Evolutionary conservation across 1,284 basidiomycete genomes (phyloP).

Genomic region (Tilletiopsis washingtonensis): DNA sequence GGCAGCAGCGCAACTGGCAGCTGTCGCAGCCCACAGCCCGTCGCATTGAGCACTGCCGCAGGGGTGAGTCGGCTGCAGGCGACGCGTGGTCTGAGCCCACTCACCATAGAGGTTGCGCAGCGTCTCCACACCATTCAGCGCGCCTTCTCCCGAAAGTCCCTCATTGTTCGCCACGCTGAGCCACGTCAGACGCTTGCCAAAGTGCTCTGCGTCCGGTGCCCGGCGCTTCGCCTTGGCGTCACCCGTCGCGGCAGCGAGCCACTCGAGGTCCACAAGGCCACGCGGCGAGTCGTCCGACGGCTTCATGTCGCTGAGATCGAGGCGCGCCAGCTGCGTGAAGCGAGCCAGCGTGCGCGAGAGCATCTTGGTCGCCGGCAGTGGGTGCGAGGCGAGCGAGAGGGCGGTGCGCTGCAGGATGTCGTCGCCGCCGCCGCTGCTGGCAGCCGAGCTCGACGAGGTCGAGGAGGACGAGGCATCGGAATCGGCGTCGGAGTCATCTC

Average conservation of each 20-base stretch:
- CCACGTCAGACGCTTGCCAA: slow-evolving; percentile 14
- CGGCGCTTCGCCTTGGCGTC: neutral
- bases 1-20: slow-evolving; percentile 21
- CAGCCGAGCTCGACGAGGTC: too few species aligned
- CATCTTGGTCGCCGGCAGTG: slow-evolving; percentile 21
- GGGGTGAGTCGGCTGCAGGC: neutral
- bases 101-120: slow-evolving; percentile 1
- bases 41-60: slow-evolving; percentile 6
- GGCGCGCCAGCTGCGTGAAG: slow-evolving; percentile 27
- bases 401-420: slow-evolving; percentile 14
- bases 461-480: too few species aligned
- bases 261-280: slow-evolving; percentile 21
- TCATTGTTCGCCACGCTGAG: slow-evolving; percentile 16
- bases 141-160: slow-evolving; percentile 2
- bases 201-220: neutral
- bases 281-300: slow-evolving; percentile 16
- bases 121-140: slow-evolving; percentile 4
- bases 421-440: too few species aligned
- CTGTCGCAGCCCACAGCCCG: slow-evolving; percentile 2
- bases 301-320: slow-evolving; percentile 33
- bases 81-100: neutral
- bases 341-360: slow-evolving; percentile 30
- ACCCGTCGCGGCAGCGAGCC: slow-evolving; percentile 13
- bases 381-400: slow-evolving; percentile 26
- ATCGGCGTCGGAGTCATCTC: too few species aligned